These are phyloP conservation scores for Phytophthora sp. DNA, from an alignment of 352 stramenopile genomes.

Conservation along the genomic window DNA sequence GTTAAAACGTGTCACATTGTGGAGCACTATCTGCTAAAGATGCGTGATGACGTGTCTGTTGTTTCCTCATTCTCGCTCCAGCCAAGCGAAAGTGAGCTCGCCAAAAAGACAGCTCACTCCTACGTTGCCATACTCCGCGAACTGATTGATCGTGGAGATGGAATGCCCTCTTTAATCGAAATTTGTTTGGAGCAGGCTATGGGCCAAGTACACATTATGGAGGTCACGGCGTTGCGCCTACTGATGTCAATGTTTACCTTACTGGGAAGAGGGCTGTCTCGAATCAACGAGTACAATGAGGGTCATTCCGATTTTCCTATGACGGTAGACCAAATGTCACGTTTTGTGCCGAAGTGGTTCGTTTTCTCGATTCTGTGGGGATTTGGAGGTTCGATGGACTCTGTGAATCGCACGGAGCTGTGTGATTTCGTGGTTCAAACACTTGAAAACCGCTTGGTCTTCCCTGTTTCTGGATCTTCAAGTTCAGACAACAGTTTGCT, in stretches of 20 bases:
- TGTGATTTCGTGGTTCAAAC: slow-evolving; percentile 90
- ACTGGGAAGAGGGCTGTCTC: slow-evolving; percentile 92
- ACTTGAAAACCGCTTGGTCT: slow-evolving; percentile 88
- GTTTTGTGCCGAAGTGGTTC: slow-evolving; percentile 97
- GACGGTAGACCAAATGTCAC: slow-evolving; percentile 94
- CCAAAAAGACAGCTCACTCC: slow-evolving; percentile 68
- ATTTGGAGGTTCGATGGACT: slow-evolving; percentile 98
- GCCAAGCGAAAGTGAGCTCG: slow-evolving; percentile 62
- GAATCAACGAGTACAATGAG: slow-evolving; percentile 99
- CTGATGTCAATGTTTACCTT: slow-evolving; percentile 98
- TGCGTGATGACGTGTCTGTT: slow-evolving; percentile 66
- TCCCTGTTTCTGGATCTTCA: slow-evolving; percentile 73
- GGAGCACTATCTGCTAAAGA: slow-evolving; percentile 83
- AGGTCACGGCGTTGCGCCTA: slow-evolving; percentile 93
- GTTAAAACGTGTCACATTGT: slow-evolving; percentile 94
- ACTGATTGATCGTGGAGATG: slow-evolving; percentile 57
- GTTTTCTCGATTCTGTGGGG: slow-evolving; percentile 98
- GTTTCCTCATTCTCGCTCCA: slow-evolving; percentile 74
- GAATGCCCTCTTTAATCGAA: slow-evolving; percentile 86
- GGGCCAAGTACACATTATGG: slow-evolving; percentile 95
- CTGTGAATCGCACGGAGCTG: slow-evolving; percentile 91
- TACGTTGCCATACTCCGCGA: slow-evolving; percentile 70
- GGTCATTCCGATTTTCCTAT: slow-evolving; percentile 98
- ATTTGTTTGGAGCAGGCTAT: slow-evolving; percentile 94
- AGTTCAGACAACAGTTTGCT: slow-evolving; percentile 87